Conservation (phyloP, 208 protist genomes). For the Trypanosoma melophagium region DNA sequence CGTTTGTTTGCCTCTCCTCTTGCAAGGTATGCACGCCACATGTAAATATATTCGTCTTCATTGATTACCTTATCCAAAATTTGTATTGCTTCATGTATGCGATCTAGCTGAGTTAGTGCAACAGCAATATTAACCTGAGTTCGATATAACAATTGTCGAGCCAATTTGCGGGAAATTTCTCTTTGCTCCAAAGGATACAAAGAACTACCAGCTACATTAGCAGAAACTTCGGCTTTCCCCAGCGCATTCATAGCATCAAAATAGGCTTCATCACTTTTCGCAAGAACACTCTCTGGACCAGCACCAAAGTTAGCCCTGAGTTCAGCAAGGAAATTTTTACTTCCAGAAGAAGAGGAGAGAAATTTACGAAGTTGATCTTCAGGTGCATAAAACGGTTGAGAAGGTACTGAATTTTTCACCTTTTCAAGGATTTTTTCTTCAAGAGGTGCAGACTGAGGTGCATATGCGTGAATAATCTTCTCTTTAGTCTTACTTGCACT, state of each 20-base stretch:
- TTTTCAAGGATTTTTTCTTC: constrained; percentile 47
- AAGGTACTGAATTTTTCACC: constrained; percentile 46
- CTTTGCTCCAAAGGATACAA: constrained; percentile 49
- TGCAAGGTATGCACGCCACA: constrained; percentile 84
- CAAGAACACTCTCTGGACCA: constrained; percentile 56
- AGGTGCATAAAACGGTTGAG: constrained; percentile 66
- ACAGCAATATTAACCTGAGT: constrained; percentile 69
- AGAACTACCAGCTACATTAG: constrained; percentile 51
- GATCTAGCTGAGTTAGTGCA: constrained; percentile 69
- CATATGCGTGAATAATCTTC: constrained; percentile 46
- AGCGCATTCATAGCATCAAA: constrained; percentile 51
- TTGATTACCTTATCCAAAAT: constrained; percentile 66
- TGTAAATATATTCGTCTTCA: constrained; percentile 85
- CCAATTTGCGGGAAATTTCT: constrained; percentile 50
- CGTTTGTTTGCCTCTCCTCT: constrained; percentile 75
- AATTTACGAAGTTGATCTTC: constrained; percentile 63
- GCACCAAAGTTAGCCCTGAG: constrained; percentile 61
- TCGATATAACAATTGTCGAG: constrained; percentile 75
- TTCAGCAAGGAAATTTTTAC: constrained; percentile 53
- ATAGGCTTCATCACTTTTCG: constrained; percentile 58
- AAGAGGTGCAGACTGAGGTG: constrained; percentile 36
- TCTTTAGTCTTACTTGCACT: constrained; percentile 33
- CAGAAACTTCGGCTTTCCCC: constrained; percentile 40
- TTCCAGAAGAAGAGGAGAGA: constrained; percentile 58
- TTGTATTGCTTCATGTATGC: constrained; percentile 67